Evolutionary conservation across 2,329 filamentous ascomycete genomes (phyloP).

Genomic region (Aspergillus calidoustus): DNA sequence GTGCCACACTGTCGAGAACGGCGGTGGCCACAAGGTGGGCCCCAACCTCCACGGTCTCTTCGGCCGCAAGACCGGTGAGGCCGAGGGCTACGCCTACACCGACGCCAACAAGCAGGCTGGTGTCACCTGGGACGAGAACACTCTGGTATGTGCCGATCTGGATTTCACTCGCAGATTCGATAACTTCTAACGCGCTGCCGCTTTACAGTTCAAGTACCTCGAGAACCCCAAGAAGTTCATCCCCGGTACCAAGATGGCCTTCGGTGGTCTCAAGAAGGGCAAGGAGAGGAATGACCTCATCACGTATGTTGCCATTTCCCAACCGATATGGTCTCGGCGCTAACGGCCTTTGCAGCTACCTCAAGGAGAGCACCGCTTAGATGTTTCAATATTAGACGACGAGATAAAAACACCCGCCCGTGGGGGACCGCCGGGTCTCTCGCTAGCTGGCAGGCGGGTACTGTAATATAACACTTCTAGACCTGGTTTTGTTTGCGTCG

Average conservation of each 20-base stretch:
- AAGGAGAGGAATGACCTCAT: conserved; percentile 99
- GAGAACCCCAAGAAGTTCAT: conserved; percentile 99
- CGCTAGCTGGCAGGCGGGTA: conserved; percentile 33
- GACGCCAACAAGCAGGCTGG: conserved; percentile 99
- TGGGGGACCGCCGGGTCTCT: conserved; percentile 9
- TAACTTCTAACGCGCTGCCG: conserved; percentile 19
- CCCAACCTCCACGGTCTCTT: conserved; percentile 97
- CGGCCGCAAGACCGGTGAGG: conserved; percentile 90
- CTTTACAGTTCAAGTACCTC: conserved; percentile 84
- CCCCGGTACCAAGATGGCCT: conserved; percentile 99
- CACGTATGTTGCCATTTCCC: conserved; percentile 68
- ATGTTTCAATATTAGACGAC: conserved; percentile 22
- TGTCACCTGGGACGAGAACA: conserved; percentile 82
- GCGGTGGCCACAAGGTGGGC: conserved; percentile 96
- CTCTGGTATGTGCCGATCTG: conserved; percentile 67
- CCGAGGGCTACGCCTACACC: conserved; percentile 94
- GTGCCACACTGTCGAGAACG: conserved; percentile 94
- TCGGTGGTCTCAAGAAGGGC: conserved; percentile 99
- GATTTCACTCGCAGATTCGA: background rate
- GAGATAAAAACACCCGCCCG: conserved; percentile 17
- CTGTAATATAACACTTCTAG: conserved; percentile 47
- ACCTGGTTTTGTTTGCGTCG: conserved; percentile 39
- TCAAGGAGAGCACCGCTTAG: conserved; percentile 45
- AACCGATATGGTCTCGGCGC: background rate
- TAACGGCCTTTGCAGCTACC: conserved; percentile 38